Base-by-base conservation (phyloP, 176 grass and related monocot species). In the Calamus simplicifolius region DNA sequence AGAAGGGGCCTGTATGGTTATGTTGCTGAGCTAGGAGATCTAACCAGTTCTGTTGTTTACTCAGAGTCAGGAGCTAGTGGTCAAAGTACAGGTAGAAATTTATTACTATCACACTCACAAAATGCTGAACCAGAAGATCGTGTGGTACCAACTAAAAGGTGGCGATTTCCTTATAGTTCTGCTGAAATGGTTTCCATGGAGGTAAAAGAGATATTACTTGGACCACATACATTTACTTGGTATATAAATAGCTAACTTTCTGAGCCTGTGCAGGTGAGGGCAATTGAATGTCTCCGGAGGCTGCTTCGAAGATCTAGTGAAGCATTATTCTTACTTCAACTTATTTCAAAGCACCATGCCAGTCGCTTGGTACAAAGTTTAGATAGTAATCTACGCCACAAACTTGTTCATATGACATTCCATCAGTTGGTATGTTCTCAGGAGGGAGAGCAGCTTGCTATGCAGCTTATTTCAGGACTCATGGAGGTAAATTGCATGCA, bases 351-450 rank as follows among this genome's bases (percentile, higher is more conserved):
- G 60, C 92, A 97, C 68, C 90, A 97, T 75, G 77, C 88, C 66
- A 71, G 78, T 35, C 86, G 92, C 73, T 81, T 97, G 62, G 84
- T 84, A 66, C 92, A 97, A 81, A 69, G 76, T 61, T 61, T 97
- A 67, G 92, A 85, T 67, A 72, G 59, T 72, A 71, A 77, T 74
- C 70, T 70, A 31, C 61, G 87, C 7, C 85, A 80, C 62, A 88
- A 82, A 66, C 67, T 97, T 48, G 65, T 82, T 51, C 80, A 88
- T 4, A 74, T 97, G 52, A 87, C 83, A 10, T 97, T 91, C 71
- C 87, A 90, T 85, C 92, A 91, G 30, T 72, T 97, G 66, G 92
- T 91, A 70, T 97, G 87, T 77, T 97, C 87, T 19, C 80, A 97
- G 62, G 92, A 97, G 74, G 92, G 92, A 5, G 78, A 88, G 63